Conservation (phyloP, 2,329 filamentous ascomycete genomes). For the Cladophialophora immunda region DNA sequence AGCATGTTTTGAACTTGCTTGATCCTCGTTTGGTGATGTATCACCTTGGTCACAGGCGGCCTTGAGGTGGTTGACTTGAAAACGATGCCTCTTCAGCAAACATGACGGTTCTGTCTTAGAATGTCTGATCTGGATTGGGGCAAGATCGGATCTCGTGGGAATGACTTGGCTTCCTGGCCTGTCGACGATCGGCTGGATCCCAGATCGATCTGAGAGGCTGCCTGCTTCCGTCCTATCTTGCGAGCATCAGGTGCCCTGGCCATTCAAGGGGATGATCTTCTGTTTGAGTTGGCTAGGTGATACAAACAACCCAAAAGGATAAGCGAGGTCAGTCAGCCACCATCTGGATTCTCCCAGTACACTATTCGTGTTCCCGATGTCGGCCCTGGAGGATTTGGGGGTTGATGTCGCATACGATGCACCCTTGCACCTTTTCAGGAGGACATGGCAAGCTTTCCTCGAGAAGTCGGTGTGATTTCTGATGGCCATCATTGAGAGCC, state of each 20-base stretch:
- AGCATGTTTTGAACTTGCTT: conserved; percentile 1
- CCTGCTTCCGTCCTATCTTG: conserved; percentile 4
- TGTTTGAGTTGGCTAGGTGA: conserved; percentile 14
- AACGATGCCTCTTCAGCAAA: conserved; percentile 2
- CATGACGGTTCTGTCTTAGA: not conserved
- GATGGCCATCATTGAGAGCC: conserved; percentile 5
- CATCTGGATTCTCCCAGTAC: not conserved
- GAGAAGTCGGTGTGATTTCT: conserved; percentile 30
- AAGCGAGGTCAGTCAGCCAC: conserved; percentile 23
- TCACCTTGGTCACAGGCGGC: not conserved
- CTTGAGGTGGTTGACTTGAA: not conserved
- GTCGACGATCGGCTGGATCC: not conserved
- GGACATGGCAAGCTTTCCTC: conserved; percentile 19
- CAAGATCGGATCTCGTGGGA: not conserved
- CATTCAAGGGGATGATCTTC: conserved; percentile 14
- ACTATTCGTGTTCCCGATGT: conserved; percentile 1
- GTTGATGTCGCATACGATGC: conserved; percentile 16
- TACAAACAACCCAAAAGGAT: conserved; percentile 23
- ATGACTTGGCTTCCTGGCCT: not conserved
- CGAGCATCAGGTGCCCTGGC: not conserved
- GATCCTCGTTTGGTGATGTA: conserved; percentile 4
- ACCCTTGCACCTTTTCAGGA: conserved; percentile 20
- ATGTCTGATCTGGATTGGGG: not conserved
- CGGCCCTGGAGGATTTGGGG: not conserved
- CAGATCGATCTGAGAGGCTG: not conserved